These are phyloP conservation scores for Cucurbita maxima DNA, from an alignment of 306 rosid species.

Conservation along the genomic window DNA sequence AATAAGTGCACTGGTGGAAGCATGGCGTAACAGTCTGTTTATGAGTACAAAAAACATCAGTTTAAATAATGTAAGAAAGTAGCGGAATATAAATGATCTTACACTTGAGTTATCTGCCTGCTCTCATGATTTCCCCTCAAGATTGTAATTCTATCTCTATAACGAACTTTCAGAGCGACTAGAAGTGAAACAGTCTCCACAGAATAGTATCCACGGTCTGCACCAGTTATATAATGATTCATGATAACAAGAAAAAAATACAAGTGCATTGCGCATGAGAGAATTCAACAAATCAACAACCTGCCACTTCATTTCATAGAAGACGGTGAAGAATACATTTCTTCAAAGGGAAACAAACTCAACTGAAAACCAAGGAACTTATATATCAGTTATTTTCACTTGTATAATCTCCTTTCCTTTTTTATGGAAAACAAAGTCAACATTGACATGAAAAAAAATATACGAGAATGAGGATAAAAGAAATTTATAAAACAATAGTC, in stretches of 20 bases:
- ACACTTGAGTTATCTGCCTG: conserved; percentile 99
- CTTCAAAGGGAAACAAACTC: not conserved
- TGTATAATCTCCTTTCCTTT: not conserved
- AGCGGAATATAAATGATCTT: conserved; percentile 16
- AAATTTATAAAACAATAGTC: not conserved
- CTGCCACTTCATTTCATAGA: not conserved
- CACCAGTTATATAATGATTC: not conserved
- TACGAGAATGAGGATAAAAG: not conserved
- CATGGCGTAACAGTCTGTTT: not conserved
- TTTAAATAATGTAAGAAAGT: not conserved
- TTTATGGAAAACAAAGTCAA: not conserved
- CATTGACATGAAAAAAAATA: not conserved
- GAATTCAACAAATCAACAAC: not conserved
- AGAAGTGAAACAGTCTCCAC: conserved; percentile 95
- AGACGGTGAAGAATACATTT: not conserved
- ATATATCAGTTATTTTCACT: not conserved
- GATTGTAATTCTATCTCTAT: conserved; percentile 96
- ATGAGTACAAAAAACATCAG: not conserved
- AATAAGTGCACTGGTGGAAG: not conserved
- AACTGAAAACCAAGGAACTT: not conserved
- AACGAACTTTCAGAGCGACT: conserved; percentile 93
- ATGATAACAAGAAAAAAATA: not conserved
- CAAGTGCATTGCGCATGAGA: not conserved
- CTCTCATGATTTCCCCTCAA: conserved; percentile 97
- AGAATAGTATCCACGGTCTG: conserved; percentile 57